Percentiles rank a stretch among this genome's conserved stretches.
Evolutionary conservation across 2,329 filamentous ascomycete genomes (phyloP).

Genomic region (Epichloe gansuensis): DNA sequence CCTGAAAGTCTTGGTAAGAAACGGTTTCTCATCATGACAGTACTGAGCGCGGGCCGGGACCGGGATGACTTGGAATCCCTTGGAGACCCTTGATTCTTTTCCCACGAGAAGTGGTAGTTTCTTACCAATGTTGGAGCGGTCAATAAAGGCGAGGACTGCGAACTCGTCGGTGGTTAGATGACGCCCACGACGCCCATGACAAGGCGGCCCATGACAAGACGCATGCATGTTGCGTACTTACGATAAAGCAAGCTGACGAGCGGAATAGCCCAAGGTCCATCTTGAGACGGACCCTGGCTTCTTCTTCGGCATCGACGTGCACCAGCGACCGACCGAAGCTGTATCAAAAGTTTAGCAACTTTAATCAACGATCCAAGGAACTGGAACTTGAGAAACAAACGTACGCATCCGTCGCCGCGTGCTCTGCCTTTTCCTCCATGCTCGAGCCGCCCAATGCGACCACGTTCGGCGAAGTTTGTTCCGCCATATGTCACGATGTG

Average conservation of each 20-base stretch:
- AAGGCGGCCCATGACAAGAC: neutral
- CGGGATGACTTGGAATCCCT: neutral
- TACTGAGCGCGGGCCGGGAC: neutral
- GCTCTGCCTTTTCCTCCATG: neutral
- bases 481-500: no score
- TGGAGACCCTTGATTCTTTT: neutral
- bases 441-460: neutral
- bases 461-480: no score
- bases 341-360: no score
- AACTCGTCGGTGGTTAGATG: neutral
- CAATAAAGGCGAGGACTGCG: constrained; percentile 37
- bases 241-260: constrained; percentile 50
- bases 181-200: neutral
- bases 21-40: neutral
- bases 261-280: constrained; percentile 54
- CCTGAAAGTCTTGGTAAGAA: constrained; percentile 21
- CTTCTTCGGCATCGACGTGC: constrained; percentile 38
- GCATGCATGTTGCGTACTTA: constrained; percentile 16
- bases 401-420: neutral
- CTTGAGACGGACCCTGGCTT: constrained; percentile 45
- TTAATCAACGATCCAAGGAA: no score
- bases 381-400: neutral
- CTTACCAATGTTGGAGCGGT: constrained; percentile 53
- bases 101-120: neutral
- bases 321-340: no score